A percentile compares a stretch with the other conserved stretches of the same genome.
phyloP scores from a whole-genome alignment of 768 basidiomycete species.

The Fistulinella prunicolor region DNA sequence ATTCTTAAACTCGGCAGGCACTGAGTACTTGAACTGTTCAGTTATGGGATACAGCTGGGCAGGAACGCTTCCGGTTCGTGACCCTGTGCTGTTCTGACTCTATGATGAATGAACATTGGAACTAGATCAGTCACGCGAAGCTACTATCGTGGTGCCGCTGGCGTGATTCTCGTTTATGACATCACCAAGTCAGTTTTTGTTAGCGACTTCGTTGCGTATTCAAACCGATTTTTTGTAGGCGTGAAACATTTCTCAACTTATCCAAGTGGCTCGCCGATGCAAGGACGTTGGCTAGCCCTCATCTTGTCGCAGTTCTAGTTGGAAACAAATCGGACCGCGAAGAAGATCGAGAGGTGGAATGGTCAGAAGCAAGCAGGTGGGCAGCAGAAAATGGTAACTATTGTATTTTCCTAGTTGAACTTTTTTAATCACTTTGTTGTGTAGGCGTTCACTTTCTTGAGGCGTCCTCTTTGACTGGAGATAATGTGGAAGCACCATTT shows the following conservation, averaged over 20 bases:
- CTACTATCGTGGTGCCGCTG: conserved; percentile 93
- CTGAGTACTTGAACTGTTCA: conserved; percentile 34
- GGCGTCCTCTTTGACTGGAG: conserved; percentile 86
- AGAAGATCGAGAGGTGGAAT: conserved; percentile 93
- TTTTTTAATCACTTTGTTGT: conserved; percentile 2
- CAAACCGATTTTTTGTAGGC: conserved; percentile 46
- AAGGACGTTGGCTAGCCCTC: conserved; percentile 86
- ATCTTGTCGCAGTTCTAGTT: conserved; percentile 85
- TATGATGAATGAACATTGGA: conserved; percentile 13
- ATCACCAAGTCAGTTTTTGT: conserved; percentile 67
- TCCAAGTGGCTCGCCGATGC: conserved; percentile 93
- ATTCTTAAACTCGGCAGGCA: neutral
- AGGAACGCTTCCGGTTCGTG: conserved; percentile 84
- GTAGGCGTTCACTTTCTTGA: conserved; percentile 94
- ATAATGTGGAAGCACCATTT: conserved; percentile 95
- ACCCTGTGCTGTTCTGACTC: conserved; percentile 1
- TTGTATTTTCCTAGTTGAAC: neutral
- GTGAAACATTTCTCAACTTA: conserved; percentile 81
- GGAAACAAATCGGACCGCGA: conserved; percentile 96
- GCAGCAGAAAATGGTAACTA: conserved; percentile 87
- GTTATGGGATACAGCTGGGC: conserved; percentile 98
- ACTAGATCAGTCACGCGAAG: conserved; percentile 86
- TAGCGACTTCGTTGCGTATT: neutral
- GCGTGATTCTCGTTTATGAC: conserved; percentile 90
- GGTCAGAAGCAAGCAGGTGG: conserved; percentile 93